Base-by-base conservation (phyloP, 2,329 filamentous ascomycete species). In the Fusarium virguliforme region DNA sequence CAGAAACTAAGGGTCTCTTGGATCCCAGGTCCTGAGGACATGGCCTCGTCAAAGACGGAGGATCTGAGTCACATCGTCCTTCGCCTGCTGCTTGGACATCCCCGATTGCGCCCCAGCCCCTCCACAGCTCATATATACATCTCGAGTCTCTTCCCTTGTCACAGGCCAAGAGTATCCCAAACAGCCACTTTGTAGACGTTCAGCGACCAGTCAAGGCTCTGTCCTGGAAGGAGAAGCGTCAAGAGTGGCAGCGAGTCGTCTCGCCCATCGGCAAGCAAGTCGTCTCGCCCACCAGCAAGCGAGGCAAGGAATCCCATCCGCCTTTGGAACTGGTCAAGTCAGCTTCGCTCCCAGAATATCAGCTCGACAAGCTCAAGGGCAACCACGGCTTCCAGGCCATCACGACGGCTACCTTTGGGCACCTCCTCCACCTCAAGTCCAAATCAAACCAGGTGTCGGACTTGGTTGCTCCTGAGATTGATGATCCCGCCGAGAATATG, bases 361-460 rank as follows among this genome's bases (percentile, higher is more conserved):
- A 50, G 1, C n/a, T 28, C 4, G 50, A 37, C 8, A 28, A 54
- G 22, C 18, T 18, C 18, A 18, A 18, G 18, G 18, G 18, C 18
- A 18, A 18, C 18, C 8, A 6, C 28, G 60, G 43, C 28, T 40
- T 35, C 26, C 54, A 24, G 22, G 68, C 66, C n/a, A 58, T 72
- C 6, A 83, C 84, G 2, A 77, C 74, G 3, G 86, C 86, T 10
- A 79, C 81, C 3, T 89, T 89, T 70, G 88, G 88, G 18, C 84
- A 87, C 59, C 68, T 89, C 35, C 81, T 89, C 0, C 84, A 85
- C 65, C 37, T 43, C 8, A 48, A 60, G 6, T 28, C 40, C 13
- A 30, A 48, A 24, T 28, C 43, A 48, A 28, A 7, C 43, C 18
- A 18, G 18, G 18, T 18, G 18, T 18, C 18, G 18, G 18, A 18